Conservation (phyloP, 805 yeast genomes). For the Cyberlindnera lachancei region DNA sequence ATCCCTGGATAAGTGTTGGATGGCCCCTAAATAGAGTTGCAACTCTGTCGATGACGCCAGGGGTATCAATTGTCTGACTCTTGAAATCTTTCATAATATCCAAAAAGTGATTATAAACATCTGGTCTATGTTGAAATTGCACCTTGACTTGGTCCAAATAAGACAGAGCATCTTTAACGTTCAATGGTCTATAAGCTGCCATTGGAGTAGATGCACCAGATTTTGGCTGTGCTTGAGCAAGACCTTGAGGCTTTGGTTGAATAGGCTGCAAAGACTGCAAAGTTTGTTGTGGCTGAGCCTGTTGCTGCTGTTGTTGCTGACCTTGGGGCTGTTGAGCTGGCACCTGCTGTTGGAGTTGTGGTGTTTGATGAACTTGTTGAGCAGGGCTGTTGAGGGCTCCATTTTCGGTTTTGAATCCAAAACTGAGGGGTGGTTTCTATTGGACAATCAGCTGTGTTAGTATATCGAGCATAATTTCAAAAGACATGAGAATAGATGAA, state of each 20-base stretch:
- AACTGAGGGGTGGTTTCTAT: conserved; percentile 6
- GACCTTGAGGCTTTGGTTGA: conserved; percentile 9
- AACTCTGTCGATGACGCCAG: conserved; percentile 96
- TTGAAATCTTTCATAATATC: conserved; percentile 99
- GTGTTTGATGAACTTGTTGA: conserved; percentile 20
- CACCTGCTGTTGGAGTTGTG: conserved; percentile 13
- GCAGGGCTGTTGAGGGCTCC: conserved; percentile 4
- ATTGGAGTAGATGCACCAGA: conserved; percentile 2
- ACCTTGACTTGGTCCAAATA: conserved; percentile 93
- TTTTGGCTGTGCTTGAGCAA: conserved; percentile 5
- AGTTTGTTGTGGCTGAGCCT: conserved; percentile 6
- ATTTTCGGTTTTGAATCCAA: conserved; percentile 5
- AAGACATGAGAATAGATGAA: no score
- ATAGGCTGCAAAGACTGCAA: conserved; percentile 8
- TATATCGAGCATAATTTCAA: no score
- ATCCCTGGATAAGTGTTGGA: conserved; percentile 91
- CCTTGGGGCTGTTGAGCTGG: conserved; percentile 10
- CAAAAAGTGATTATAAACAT: conserved; percentile 89
- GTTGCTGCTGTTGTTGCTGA: conserved; percentile 5
- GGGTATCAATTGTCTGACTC: conserved; percentile 92
- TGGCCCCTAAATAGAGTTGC: conserved; percentile 87
- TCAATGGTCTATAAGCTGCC: conserved; percentile 62
- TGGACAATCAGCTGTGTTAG: background rate
- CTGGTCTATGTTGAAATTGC: conserved; percentile 88
- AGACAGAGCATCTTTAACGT: conserved; percentile 92